Evolutionary conservation across 2,329 filamentous ascomycete genomes (phyloP).

Genomic region (Microdochium paspali): DNA sequence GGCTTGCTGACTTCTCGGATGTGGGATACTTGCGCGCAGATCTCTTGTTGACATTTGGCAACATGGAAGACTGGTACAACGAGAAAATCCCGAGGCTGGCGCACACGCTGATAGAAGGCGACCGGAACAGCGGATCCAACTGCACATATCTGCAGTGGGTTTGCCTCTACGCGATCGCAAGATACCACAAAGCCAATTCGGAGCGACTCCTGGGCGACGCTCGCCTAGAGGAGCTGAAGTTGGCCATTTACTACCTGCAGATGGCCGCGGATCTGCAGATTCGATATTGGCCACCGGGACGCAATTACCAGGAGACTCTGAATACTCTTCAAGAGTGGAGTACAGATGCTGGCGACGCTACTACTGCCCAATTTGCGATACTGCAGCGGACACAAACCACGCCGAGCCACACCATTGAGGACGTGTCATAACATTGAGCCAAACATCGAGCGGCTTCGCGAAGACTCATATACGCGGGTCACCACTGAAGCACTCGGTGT

Average conservation of each 20-base stretch:
- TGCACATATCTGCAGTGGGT: slow-evolving; percentile 14
- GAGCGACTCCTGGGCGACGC: not conserved
- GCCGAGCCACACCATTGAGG: not conserved
- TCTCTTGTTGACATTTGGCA: slow-evolving; percentile 15
- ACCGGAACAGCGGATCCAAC: slow-evolving; percentile 7
- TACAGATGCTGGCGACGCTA: slow-evolving; percentile 11
- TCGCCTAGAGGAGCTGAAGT: not conserved
- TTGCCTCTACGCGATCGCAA: slow-evolving; percentile 13
- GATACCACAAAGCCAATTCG: slow-evolving; percentile 5
- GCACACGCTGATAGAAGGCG: slow-evolving; percentile 10
- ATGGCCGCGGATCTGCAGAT: slow-evolving; percentile 13
- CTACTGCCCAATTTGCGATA: slow-evolving; percentile 9
- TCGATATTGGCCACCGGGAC: slow-evolving; percentile 12
- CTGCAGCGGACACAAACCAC: slow-evolving; percentile 5
- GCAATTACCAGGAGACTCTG: slow-evolving; percentile 17
- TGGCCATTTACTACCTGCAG: slow-evolving; percentile 12
- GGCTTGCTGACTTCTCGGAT: slow-evolving; percentile 8
- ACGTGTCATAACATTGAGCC: not conserved
- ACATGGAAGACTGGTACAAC: slow-evolving; percentile 12
- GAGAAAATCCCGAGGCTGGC: slow-evolving; percentile 12
- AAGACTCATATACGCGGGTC: not conserved
- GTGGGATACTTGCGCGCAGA: slow-evolving; percentile 14
- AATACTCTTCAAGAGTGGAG: slow-evolving; percentile 14
- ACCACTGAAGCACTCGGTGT: not conserved
- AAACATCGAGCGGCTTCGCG: not conserved